phyloP scores from a whole-genome alignment of 345 rosid genomes.

The Durio zibethinus region DNA sequence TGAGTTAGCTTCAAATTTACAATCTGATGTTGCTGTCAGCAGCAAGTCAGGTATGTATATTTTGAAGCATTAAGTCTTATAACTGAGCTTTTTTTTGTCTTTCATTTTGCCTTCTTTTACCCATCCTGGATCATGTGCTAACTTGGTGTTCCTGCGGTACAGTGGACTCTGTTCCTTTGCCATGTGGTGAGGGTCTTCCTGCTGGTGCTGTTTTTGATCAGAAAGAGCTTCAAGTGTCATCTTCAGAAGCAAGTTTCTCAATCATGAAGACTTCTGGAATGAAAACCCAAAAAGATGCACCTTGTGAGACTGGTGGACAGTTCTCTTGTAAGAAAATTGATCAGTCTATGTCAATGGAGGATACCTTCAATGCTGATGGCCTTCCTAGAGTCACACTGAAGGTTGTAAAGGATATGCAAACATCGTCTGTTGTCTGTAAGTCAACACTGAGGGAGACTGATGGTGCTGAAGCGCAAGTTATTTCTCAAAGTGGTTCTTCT shows the following conservation, averaged over 20 bases:
- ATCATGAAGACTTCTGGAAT: conserved; percentile 26
- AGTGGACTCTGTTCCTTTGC: conserved; percentile 17
- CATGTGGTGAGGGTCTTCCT: conserved; percentile 20
- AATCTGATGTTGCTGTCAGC: conserved; percentile 28
- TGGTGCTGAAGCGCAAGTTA: conserved; percentile 24
- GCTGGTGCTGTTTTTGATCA: conserved; percentile 25
- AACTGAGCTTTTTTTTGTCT: not conserved
- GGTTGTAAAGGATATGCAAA: conserved; percentile 26
- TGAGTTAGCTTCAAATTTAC: conserved; percentile 32
- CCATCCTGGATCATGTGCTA: conserved; percentile 7
- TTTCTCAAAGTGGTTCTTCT: conserved; percentile 23
- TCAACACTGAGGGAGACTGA: conserved; percentile 31
- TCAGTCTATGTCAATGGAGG: conserved; percentile 25
- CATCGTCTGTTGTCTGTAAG: conserved; percentile 24
- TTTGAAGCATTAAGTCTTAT: not conserved
- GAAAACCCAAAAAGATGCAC: conserved; percentile 23
- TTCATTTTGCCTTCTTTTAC: not conserved
- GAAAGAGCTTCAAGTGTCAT: conserved; percentile 26
- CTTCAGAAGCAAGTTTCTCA: conserved; percentile 22
- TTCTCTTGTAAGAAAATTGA: conserved; percentile 18
- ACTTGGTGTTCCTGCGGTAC: conserved; percentile 2
- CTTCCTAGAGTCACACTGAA: conserved; percentile 25
- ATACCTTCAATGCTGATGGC: conserved; percentile 30
- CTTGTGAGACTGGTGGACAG: conserved; percentile 24
- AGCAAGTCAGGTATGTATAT: conserved; percentile 41